Percentiles rank a stretch among this genome's conserved stretches.
Conservation (phyloP, 176 grass and related monocot genomes). For the Aegilops speltoides region DNA sequence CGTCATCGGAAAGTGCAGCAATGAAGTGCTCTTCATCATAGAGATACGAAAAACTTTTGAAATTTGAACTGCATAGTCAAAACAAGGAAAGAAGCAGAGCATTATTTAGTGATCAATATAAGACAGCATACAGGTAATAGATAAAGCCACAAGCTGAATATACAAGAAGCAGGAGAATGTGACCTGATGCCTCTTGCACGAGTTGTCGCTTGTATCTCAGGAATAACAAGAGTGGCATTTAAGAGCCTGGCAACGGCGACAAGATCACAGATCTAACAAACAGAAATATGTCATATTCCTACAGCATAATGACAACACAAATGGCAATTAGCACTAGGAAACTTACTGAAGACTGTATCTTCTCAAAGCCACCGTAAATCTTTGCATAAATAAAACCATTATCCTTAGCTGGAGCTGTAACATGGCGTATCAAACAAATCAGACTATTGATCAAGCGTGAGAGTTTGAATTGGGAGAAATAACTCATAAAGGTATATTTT, state of each 20-base stretch:
- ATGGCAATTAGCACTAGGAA: constrained; percentile 27
- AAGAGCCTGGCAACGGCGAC: constrained; percentile 84
- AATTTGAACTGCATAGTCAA: constrained; percentile 69
- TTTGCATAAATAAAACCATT: constrained; percentile 98
- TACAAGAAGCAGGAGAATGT: not conserved
- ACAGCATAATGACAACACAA: constrained; percentile 7
- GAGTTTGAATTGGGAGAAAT: not conserved
- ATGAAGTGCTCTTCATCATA: constrained; percentile 95
- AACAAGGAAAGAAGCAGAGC: constrained; percentile 13
- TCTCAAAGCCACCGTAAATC: constrained; percentile 95
- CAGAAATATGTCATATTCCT: constrained; percentile 38
- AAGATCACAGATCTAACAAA: constrained; percentile 98
- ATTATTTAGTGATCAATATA: constrained; percentile 18
- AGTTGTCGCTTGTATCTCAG: constrained; percentile 91
- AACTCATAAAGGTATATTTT: not conserved
- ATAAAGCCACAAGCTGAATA: constrained; percentile 7
- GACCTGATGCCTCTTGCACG: constrained; percentile 96
- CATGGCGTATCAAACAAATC: constrained; percentile 23
- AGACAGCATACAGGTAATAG: constrained; percentile 16
- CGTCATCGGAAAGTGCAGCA: constrained; percentile 68
- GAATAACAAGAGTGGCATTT: constrained; percentile 97
- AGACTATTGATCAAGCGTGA: constrained; percentile 17
- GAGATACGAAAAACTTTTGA: constrained; percentile 97
- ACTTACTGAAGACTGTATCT: constrained; percentile 97
- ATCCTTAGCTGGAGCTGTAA: constrained; percentile 63